Evolutionary conservation across 208 protist genomes (phyloP).

Genomic region (Trypanosoma melophagium): DNA sequence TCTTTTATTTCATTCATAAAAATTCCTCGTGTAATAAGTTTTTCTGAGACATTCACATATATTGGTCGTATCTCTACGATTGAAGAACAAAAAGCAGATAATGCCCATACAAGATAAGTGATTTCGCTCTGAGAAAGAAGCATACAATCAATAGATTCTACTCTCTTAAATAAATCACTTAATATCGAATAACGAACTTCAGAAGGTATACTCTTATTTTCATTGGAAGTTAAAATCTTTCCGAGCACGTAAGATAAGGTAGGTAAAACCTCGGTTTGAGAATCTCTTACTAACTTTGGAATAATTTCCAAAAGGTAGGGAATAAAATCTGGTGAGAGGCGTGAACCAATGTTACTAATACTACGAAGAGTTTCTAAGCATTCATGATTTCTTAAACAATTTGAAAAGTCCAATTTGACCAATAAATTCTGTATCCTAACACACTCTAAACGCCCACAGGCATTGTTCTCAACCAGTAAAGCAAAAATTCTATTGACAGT

Average conservation of each 20-base stretch:
- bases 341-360: conserved; percentile 22
- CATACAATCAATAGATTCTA: conserved; percentile 20
- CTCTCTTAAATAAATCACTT: conserved; percentile 12
- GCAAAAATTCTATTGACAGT: conserved; percentile 21
- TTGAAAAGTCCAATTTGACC: conserved; percentile 19
- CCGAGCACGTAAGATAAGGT: conserved; percentile 24
- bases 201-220: conserved; percentile 20
- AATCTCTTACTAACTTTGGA: conserved; percentile 20
- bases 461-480: conserved; percentile 24
- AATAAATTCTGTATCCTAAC: conserved; percentile 25
- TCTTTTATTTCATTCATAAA: conserved; percentile 13
- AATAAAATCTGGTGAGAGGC: conserved; percentile 26
- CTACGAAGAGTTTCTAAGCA: conserved; percentile 18
- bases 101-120: conserved; percentile 25
- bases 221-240: conserved; percentile 18
- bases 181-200: conserved; percentile 15
- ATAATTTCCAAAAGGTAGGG: conserved; percentile 15
- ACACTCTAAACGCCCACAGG: conserved; percentile 29
- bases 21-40: conserved; percentile 16
- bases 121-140: conserved; percentile 20
- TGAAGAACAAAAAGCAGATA: conserved; percentile 24
- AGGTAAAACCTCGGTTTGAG: conserved; percentile 20
- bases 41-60: conserved; percentile 9
- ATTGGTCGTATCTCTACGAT: conserved; percentile 6
- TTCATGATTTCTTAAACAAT: conserved; percentile 21